Evolutionary conservation across 192 early-diverging fungal species (phyloP).

Genomic region (Polychytrium aggregatum): DNA sequence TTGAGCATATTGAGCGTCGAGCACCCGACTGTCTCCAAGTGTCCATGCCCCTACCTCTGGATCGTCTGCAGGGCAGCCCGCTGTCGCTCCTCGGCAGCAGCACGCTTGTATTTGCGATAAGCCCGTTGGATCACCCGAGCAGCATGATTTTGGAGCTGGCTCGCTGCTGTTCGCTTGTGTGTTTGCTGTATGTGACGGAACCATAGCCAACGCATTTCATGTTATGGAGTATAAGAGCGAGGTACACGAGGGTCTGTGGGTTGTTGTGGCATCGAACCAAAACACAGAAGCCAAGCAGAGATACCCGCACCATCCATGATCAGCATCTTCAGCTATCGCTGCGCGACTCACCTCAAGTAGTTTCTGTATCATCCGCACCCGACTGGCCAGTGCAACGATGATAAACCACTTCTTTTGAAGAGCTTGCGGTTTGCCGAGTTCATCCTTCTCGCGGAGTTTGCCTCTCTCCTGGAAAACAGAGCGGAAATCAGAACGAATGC

Average conservation of each 20-base stretch:
- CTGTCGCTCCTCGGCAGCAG: constrained; percentile 9
- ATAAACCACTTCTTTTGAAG: constrained; percentile 44
- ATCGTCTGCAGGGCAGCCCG: constrained; percentile 25
- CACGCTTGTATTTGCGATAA: constrained; percentile 12
- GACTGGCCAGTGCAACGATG: constrained; percentile 24
- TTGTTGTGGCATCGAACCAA: too few species aligned
- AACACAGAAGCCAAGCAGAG: too few species aligned
- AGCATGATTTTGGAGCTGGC: constrained; percentile 6
- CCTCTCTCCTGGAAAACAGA: too few species aligned
- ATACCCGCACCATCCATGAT: too few species aligned
- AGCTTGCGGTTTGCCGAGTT: constrained; percentile 20
- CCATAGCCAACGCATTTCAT: too few species aligned
- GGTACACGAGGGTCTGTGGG: too few species aligned
- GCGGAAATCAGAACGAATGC: too few species aligned
- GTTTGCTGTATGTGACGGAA: constrained; percentile 3
- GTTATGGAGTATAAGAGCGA: too few species aligned
- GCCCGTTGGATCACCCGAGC: constrained; percentile 28
- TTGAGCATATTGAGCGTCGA: constrained; percentile 1
- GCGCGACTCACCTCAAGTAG: constrained; percentile 25
- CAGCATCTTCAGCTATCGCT: too few species aligned
- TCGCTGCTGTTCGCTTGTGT: neutral
- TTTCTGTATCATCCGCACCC: constrained; percentile 22
- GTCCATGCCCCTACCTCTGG: constrained; percentile 13
- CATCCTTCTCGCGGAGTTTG: constrained; percentile 38
- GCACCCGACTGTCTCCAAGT: too few species aligned